phyloP scores from a whole-genome alignment of 164 flowering plant genomes.

The Dillenia suffruticosa region DNA sequence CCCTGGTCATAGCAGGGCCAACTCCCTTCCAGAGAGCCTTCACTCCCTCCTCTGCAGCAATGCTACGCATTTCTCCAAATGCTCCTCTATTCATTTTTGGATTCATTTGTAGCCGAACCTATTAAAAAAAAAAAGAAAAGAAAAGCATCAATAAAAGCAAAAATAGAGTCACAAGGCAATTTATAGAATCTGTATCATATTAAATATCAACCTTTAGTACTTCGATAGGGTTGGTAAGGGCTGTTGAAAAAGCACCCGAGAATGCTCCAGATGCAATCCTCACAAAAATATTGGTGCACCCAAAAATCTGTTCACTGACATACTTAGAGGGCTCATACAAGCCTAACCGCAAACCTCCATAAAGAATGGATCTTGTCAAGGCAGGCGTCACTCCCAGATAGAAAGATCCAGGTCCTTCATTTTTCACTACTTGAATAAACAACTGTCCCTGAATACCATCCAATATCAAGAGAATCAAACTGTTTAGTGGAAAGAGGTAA shows the following conservation, averaged over 20 bases:
- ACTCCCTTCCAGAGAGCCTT: slow-evolving; percentile 94
- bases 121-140: slow-evolving; percentile 10
- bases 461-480: slow-evolving; percentile 5
- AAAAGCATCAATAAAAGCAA: background rate
- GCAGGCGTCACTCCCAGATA: slow-evolving; percentile 88
- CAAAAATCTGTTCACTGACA: slow-evolving; percentile 66
- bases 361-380: slow-evolving; percentile 72
- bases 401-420: slow-evolving; percentile 72
- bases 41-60: slow-evolving; percentile 66
- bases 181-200: background rate
- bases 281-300: slow-evolving; percentile 68
- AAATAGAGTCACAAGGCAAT: background rate
- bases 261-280: slow-evolving; percentile 89
- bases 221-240: slow-evolving; percentile 88
- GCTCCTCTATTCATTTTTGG: slow-evolving; percentile 32
- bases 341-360: slow-evolving; percentile 92
- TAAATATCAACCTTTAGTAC: slow-evolving; percentile 65
- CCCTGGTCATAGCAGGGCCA: slow-evolving; percentile 92
- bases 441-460: slow-evolving; percentile 49
- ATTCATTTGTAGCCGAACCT: slow-evolving; percentile 89
- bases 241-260: slow-evolving; percentile 86
- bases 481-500: slow-evolving; percentile 6
- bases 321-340: slow-evolving; percentile 92
- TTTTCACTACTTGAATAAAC: slow-evolving; percentile 51
- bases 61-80: slow-evolving; percentile 47